These are phyloP conservation scores for Lepiota venenata DNA, from an alignment of 768 basidiomycete genomes.

Conservation along the genomic window DNA sequence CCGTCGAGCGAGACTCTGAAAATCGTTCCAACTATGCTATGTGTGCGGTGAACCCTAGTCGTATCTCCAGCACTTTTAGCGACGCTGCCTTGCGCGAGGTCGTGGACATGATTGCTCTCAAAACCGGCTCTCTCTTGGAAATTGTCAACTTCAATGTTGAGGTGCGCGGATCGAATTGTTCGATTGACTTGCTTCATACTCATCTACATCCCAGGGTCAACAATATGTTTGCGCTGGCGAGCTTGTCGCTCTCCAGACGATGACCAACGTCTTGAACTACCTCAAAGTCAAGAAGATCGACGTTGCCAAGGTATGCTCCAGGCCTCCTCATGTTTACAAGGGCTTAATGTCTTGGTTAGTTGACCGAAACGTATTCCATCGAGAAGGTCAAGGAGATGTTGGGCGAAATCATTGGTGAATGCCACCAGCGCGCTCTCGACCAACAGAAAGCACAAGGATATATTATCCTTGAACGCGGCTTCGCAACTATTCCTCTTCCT, in stretches of 20 bases:
- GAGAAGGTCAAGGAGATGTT: constrained; percentile 98
- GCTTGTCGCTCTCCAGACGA: constrained; percentile 85
- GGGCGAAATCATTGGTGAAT: constrained; percentile 84
- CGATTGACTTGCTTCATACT: not conserved
- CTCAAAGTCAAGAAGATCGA: constrained; percentile 96
- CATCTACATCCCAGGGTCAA: constrained; percentile 64
- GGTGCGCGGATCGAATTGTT: constrained; percentile 36
- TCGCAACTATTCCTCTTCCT: constrained; percentile 91
- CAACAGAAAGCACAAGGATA: constrained; percentile 81
- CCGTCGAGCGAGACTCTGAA: constrained; percentile 91
- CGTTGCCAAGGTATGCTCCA: constrained; percentile 64
- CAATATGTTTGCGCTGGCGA: constrained; percentile 99
- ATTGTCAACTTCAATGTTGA: constrained; percentile 97
- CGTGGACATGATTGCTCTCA: constrained; percentile 82
- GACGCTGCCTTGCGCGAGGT: constrained; percentile 97
- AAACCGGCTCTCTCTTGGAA: constrained; percentile 82
- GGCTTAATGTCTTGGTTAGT: constrained; percentile 35
- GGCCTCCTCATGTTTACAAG: constrained; percentile 2
- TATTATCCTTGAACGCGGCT: constrained; percentile 94
- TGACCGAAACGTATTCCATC: constrained; percentile 82
- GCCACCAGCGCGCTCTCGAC: constrained; percentile 69
- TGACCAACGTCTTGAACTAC: constrained; percentile 96
- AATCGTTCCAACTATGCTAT: constrained; percentile 97
- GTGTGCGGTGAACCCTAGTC: constrained; percentile 98
- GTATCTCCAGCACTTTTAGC: constrained; percentile 91